Evolutionary conservation across 495 filamentous ascomycete species (phyloP).

Genomic region (Xylaria intraflava): DNA sequence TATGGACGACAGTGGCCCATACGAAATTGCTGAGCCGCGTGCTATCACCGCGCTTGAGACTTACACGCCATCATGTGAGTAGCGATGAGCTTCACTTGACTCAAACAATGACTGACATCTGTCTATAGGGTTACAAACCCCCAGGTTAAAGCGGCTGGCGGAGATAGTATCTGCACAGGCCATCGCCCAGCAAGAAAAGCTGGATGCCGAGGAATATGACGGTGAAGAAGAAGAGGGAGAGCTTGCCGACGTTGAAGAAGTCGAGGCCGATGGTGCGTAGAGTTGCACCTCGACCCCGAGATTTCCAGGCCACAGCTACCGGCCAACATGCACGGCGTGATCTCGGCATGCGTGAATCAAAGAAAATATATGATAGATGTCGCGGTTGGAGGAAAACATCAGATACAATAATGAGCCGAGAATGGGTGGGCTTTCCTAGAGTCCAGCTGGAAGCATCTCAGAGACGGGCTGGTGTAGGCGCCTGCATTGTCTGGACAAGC

Average conservation of each 20-base stretch:
- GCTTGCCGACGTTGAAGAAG: conserved; percentile 40
- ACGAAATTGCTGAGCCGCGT: conserved; percentile 95
- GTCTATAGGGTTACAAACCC: conserved; percentile 80
- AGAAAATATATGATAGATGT: conserved; percentile 14
- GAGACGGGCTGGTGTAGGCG: neutral
- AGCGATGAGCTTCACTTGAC: neutral
- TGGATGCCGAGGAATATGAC: conserved; percentile 48
- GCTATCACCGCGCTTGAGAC: conserved; percentile 96
- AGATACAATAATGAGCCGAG: conserved; percentile 10
- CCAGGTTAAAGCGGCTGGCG: conserved; percentile 84
- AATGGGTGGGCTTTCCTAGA: conserved; percentile 1
- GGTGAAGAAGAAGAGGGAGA: conserved; percentile 33
- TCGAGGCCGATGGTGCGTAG: conserved; percentile 23
- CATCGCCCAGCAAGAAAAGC: conserved; percentile 84
- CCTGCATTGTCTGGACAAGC: conserved; percentile 2
- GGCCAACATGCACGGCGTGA: conserved; percentile 12
- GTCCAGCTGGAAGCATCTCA: neutral
- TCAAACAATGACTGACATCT: conserved; percentile 16
- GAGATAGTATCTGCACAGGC: conserved; percentile 97
- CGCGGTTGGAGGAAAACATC: conserved; percentile 1
- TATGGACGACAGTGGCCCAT: conserved; percentile 99
- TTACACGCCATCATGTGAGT: conserved; percentile 90
- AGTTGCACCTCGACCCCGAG: conserved; percentile 14
- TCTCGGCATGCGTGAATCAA: conserved; percentile 9
- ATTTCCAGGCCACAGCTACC: conserved; percentile 12